These are phyloP conservation scores for Papiliotrema fonsecae DNA, from an alignment of 1,284 basidiomycete species.

Conservation along the genomic window DNA sequence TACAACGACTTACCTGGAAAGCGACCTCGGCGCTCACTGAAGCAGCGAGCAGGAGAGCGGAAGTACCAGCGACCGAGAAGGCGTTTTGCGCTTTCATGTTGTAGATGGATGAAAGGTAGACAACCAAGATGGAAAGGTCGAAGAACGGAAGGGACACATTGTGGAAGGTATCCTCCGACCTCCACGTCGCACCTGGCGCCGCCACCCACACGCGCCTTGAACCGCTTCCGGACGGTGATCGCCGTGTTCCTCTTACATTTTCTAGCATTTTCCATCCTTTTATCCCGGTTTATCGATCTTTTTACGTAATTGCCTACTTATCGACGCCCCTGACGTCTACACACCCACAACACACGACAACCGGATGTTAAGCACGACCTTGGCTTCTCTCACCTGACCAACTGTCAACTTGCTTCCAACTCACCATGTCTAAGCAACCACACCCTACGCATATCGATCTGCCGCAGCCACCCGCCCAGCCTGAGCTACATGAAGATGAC, in stretches of 20 bases:
- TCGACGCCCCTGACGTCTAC: too few relatives aligned
- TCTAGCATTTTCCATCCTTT: too few relatives aligned
- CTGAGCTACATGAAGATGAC: conserved; percentile 11
- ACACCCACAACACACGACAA: too few relatives aligned
- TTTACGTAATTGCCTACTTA: too few relatives aligned
- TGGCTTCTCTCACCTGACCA: too few relatives aligned
- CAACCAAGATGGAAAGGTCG: background rate
- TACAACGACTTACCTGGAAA: conserved; percentile 33
- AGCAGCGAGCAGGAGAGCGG: conserved; percentile 38
- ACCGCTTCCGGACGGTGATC: too few relatives aligned
- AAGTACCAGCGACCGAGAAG: conserved; percentile 38
- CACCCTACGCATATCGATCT: conserved; percentile 40
- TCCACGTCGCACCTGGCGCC: background rate
- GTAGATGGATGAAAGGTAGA: background rate
- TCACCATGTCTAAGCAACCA: conserved; percentile 21
- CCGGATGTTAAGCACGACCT: too few relatives aligned
- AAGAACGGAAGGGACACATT: background rate
- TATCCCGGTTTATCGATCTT: too few relatives aligned
- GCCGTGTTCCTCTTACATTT: too few relatives aligned
- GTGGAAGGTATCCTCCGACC: background rate
- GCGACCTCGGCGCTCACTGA: conserved; percentile 27
- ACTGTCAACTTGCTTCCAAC: too few relatives aligned
- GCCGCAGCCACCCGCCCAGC: conserved; percentile 16
- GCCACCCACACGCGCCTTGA: too few relatives aligned
- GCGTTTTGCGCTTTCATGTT: conserved; percentile 44